phyloP scores from a whole-genome alignment of 2,329 filamentous ascomycete genomes.

The Dothideomycetes sp. region DNA sequence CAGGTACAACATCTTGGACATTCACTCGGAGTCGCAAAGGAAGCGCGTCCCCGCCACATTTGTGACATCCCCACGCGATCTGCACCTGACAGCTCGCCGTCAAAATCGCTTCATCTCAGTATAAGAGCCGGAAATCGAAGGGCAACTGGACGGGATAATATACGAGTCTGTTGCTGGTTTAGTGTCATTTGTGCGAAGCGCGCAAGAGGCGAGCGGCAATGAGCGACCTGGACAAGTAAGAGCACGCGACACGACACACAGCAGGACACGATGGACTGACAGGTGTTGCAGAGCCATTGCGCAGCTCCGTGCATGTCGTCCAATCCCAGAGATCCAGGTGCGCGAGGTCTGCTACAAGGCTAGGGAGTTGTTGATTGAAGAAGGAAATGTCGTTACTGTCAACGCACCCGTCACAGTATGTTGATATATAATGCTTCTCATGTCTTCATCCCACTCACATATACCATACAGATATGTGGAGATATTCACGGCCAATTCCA shows the following conservation, averaged over 20 bases:
- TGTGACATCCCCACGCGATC: no score
- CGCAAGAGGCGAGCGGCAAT: conserved; percentile 36
- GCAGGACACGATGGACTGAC: conserved; percentile 12
- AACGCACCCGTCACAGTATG: conserved; percentile 84
- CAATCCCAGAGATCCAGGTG: conserved; percentile 90
- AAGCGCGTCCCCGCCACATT: no score
- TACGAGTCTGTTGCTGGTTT: no score
- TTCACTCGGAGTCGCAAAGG: no score
- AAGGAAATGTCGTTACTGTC: conserved; percentile 93
- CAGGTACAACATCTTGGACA: no score
- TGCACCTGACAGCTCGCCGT: no score
- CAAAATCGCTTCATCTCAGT: no score
- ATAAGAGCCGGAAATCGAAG: no score
- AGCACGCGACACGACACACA: conserved; percentile 9
- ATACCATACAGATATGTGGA: conserved; percentile 75
- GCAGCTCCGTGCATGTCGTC: conserved; percentile 87
- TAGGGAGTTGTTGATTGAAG: conserved; percentile 88
- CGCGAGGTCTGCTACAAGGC: conserved; percentile 96
- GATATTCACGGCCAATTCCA: conserved; percentile 97
- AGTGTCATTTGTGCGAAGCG: no score
- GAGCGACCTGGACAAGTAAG: conserved; percentile 87
- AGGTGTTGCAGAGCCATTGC: conserved; percentile 63
- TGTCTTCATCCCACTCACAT: not conserved
- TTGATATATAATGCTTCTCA: no score
- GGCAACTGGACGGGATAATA: no score